These are phyloP conservation scores for Paramecium primaurelia DNA, from an alignment of 73 alveolate species.

Conservation along the genomic window DNA sequence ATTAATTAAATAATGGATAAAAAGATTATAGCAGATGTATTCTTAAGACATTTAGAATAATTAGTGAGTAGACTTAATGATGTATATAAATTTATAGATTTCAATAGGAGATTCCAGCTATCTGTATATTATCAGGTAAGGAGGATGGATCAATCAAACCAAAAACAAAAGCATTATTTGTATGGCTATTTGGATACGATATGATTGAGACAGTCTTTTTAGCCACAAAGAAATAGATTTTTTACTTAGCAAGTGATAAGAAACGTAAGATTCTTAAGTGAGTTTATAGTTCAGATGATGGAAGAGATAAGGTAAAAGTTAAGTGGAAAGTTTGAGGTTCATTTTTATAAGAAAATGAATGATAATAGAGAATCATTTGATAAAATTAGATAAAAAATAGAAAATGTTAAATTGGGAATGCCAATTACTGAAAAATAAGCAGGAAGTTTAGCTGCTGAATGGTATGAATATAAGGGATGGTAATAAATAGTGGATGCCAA, in stretches of 20 bases:
- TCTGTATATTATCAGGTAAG: conserved; percentile 50
- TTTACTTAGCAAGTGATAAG: conserved; percentile 52
- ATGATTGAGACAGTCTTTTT: conserved; percentile 54
- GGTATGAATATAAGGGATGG: conserved; percentile 32
- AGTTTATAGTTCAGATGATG: conserved; percentile 22
- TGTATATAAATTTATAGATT: not conserved
- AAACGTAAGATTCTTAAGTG: conserved; percentile 18
- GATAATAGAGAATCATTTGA: not conserved
- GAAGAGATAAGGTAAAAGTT: not conserved
- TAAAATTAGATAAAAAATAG: not conserved
- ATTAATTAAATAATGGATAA: not conserved
- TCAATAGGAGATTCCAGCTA: conserved; percentile 20
- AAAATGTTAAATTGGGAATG: not conserved
- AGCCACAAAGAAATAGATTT: conserved; percentile 37
- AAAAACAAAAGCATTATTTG: conserved; percentile 52
- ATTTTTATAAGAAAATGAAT: not conserved
- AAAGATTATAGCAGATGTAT: not conserved
- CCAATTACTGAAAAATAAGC: not conserved
- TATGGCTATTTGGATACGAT: conserved; percentile 60
- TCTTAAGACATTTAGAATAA: not conserved
- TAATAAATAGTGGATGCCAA: not conserved
- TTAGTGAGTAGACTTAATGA: not conserved
- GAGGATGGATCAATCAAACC: conserved; percentile 52
- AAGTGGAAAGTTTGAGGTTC: not conserved
- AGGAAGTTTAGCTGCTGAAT: not conserved